Conservation (phyloP, 768 basidiomycete species). For the Inosperma sp. region DNA sequence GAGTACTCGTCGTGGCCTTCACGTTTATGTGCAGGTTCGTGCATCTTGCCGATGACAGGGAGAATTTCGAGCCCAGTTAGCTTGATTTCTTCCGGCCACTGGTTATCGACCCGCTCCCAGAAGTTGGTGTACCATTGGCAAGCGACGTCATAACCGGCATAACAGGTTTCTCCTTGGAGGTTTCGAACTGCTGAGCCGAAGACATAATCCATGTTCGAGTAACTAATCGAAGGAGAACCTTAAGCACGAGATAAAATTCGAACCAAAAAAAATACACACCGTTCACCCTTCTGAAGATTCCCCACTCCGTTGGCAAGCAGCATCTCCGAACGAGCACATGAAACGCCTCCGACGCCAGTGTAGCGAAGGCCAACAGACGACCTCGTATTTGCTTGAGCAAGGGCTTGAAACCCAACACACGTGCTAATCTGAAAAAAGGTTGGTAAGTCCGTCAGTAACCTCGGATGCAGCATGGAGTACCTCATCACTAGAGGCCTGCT, state of each 20-base stretch:
- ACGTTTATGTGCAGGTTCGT: conserved; percentile 7
- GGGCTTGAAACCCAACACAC: conserved; percentile 21
- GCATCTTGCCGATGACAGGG: conserved; percentile 4
- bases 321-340: too few relatives aligned
- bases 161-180: neutral
- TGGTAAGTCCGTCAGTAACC: neutral
- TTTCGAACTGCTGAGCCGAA: neutral
- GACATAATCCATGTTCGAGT: neutral
- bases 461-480: neutral
- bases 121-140: conserved; percentile 14
- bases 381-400: too few relatives aligned
- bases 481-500: neutral
- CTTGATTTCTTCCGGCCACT: conserved; percentile 6
- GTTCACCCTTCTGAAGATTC: too few relatives aligned
- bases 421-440: conserved; percentile 15
- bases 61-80: neutral
- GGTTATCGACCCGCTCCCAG: conserved; percentile 19
- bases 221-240: neutral
- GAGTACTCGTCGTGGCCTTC: too few relatives aligned
- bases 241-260: neutral
- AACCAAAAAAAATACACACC: conserved; percentile 10
- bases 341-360: too few relatives aligned
- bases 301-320: too few relatives aligned
- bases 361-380: too few relatives aligned
- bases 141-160: conserved; percentile 10